Evolutionary conservation across 2,329 filamentous ascomycete species (phyloP), one percentile per base, ranked within the genome.

Genomic region (Arthrobotrys pseudoclavata): DNA sequence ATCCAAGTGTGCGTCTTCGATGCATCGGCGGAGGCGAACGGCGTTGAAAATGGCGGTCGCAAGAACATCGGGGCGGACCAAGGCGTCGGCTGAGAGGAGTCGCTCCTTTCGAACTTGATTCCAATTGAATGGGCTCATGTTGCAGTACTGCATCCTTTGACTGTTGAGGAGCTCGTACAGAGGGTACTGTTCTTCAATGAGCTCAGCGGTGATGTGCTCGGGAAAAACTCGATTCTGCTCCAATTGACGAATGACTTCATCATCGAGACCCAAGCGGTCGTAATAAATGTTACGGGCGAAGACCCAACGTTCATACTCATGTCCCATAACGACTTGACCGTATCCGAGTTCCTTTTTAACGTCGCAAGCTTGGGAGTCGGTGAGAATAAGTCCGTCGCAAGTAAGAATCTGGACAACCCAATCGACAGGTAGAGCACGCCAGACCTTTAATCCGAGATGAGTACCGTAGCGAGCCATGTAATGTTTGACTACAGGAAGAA

Each of bases 111-210:
- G 67, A 20, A 77, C 50, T 29, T 47, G 52, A n/a, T 63, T 71
- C 74, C 74, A 77, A 40, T 77, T 68, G 1, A 63, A 60, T 6
- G 67, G 74, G 10, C 50, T 50, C 74, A 77, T 77, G 53, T 77
- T 77, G 26, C 67, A 53, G 34, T 77, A 77, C 9, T 62, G 31
- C 7, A 63, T 26, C 15, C 26, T 24, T 10, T 62, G 34, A 22
- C 74, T 71, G 34, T 77, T 77, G 20, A 77, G 18, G 15, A 71
- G 45, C 4, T 77, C 74, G 24, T 68, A 63, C 1, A 77, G 67
- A 9, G 60, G 57, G 6, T 22, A 12, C n/a, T 77, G 67, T 26
- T 68, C 45, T 18, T 71, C 61, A 20, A 77, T 69, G 1, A 63
- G 12, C 4, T 71, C 67, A 15, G 64, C 31, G 4, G 60, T 67